A percentile compares a stretch with the other conserved stretches of the same genome.
phyloP scores from a whole-genome alignment of 192 early-diverging fungal species.

The Backusella liffmaniae region DNA sequence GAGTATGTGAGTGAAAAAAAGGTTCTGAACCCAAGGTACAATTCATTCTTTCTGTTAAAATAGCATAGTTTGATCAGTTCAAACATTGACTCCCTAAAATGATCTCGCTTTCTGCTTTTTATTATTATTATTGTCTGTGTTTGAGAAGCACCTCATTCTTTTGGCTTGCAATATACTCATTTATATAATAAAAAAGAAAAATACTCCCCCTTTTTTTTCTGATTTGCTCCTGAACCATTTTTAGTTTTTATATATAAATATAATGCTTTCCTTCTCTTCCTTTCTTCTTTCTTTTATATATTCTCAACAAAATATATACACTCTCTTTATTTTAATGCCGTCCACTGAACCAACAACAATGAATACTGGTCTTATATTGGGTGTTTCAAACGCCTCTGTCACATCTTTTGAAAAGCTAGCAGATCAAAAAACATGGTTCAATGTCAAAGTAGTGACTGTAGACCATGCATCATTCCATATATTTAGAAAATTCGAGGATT shows the following conservation, averaged over 20 bases:
- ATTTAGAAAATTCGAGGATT: constrained; percentile 33
- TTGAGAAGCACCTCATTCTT: neutral
- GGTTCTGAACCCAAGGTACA: neutral
- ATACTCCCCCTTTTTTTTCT: neutral
- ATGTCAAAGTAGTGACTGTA: constrained; percentile 19
- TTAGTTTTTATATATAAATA: neutral
- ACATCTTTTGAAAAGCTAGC: constrained; percentile 21
- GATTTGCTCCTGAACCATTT: neutral
- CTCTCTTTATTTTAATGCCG: neutral
- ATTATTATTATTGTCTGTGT: neutral
- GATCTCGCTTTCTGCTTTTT: neutral
- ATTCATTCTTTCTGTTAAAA: neutral
- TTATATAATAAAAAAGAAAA: neutral
- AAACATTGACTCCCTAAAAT: constrained; percentile 4
- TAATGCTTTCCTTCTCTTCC: neutral
- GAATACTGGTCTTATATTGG: neutral
- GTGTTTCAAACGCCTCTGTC: constrained; percentile 18
- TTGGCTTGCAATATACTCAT: neutral
- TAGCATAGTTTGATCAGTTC: neutral
- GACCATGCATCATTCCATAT: constrained; percentile 21
- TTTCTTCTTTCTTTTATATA: neutral
- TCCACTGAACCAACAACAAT: neutral
- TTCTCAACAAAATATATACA: neutral
- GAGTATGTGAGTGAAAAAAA: neutral
- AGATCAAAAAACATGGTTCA: constrained; percentile 36